phyloP scores from a whole-genome alignment of 345 rosid species.

The Conringia planisiliqua region DNA sequence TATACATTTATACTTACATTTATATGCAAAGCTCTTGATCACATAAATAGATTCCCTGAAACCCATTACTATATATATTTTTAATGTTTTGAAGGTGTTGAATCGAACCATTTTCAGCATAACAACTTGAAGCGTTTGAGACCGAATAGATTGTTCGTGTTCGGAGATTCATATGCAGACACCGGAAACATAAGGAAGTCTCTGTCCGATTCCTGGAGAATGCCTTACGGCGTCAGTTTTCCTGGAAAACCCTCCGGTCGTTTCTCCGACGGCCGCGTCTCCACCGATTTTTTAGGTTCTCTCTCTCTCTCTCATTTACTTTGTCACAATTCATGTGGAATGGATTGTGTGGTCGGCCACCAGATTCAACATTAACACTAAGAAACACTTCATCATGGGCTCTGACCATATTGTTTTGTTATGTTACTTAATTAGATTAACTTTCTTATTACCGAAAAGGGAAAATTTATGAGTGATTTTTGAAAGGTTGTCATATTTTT shows the following conservation, averaged over 20 bases:
- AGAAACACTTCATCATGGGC: not conserved
- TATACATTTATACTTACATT: not conserved
- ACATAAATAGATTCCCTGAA: not conserved
- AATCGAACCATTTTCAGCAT: constrained; percentile 21
- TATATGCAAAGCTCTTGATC: not conserved
- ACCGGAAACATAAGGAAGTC: constrained; percentile 48
- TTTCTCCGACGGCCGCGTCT: constrained; percentile 56
- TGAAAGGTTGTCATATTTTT: not conserved
- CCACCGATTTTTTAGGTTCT: constrained; percentile 55
- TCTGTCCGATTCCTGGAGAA: constrained; percentile 43
- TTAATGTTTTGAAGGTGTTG: constrained; percentile 16
- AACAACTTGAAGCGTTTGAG: constrained; percentile 1
- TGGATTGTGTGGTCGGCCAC: not conserved
- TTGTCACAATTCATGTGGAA: not conserved
- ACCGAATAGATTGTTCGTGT: constrained; percentile 52
- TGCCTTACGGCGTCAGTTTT: constrained; percentile 55
- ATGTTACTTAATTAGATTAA: not conserved
- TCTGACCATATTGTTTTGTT: constrained; percentile 1
- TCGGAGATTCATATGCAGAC: constrained; percentile 64
- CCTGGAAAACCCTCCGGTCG: constrained; percentile 61
- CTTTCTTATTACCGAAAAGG: not conserved
- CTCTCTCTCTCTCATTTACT: not conserved
- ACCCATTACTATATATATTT: not conserved
- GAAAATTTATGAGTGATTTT: not conserved
- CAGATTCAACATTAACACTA: not conserved